These are phyloP conservation scores for Samsoniella hepiali DNA, from an alignment of 2,329 filamentous ascomycete genomes.

Conservation along the genomic window DNA sequence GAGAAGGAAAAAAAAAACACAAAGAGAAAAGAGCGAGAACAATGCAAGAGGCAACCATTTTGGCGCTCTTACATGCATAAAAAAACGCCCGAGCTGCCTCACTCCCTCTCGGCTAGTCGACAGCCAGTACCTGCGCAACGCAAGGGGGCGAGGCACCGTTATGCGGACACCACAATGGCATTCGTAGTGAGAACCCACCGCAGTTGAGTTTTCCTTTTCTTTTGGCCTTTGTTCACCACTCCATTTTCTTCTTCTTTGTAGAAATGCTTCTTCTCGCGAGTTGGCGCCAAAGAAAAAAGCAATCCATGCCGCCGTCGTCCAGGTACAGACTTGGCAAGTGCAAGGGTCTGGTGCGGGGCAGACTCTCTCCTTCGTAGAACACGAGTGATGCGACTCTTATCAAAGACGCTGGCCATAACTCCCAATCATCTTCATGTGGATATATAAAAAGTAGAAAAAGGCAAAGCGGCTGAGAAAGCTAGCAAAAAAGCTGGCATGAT, in stretches of 20 bases:
- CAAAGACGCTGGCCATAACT: background rate
- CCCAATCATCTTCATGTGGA: background rate
- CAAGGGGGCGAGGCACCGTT: background rate
- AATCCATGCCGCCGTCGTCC: background rate
- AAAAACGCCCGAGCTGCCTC: background rate
- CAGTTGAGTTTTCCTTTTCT: background rate
- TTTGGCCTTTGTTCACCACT: background rate
- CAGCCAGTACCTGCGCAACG: background rate
- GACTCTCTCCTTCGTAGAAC: background rate
- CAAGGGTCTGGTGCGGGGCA: background rate
- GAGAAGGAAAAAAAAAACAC: background rate
- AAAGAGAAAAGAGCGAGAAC: background rate
- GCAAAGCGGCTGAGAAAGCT: background rate
- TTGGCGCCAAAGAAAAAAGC: background rate
- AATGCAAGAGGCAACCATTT: background rate
- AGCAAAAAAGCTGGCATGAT: background rate
- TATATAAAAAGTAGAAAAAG: background rate
- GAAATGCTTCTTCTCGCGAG: background rate
- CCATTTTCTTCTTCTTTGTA: background rate
- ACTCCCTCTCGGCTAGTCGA: background rate
- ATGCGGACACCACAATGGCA: background rate
- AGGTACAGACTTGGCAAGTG: background rate
- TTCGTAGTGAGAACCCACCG: background rate
- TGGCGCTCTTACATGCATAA: background rate
- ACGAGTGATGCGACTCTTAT: background rate